These are phyloP conservation scores for Coriaria nepalensis DNA, from an alignment of 306 rosid species.

Conservation along the genomic window DNA sequence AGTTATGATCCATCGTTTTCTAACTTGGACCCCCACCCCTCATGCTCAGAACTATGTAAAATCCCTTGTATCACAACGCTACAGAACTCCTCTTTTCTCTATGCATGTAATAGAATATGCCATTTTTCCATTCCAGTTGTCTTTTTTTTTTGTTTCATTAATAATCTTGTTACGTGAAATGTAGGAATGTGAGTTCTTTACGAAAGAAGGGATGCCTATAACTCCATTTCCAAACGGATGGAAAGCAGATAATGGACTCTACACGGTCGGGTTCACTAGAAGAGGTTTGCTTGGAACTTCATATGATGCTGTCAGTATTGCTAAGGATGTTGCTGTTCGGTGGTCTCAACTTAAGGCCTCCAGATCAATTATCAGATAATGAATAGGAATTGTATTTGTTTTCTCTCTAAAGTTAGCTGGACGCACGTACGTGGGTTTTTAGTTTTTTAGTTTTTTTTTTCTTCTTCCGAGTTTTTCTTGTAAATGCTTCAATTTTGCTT, in stretches of 20 bases:
- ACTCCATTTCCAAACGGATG: slow-evolving; percentile 77
- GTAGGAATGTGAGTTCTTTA: slow-evolving; percentile 58
- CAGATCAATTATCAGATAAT: slow-evolving; percentile 8
- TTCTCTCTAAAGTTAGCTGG: slow-evolving; percentile 6
- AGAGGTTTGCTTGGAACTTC: slow-evolving; percentile 80
- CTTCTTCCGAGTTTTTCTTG: no score
- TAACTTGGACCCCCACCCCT: slow-evolving; percentile 31
- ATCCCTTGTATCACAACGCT: slow-evolving; percentile 13
- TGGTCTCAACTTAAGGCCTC: slow-evolving; percentile 18
- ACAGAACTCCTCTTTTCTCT: slow-evolving; percentile 52
- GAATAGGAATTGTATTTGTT: slow-evolving; percentile 13
- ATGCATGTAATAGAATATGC: slow-evolving; percentile 33
- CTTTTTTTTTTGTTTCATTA: no score
- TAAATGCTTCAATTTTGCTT: no score
- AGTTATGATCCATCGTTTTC: slow-evolving; percentile 50
- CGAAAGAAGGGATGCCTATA: slow-evolving; percentile 72
- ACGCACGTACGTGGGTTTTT: no score
- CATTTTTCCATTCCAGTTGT: no score
- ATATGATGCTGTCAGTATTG: slow-evolving; percentile 50
- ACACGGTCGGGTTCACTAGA: slow-evolving; percentile 72
- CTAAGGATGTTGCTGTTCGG: slow-evolving; percentile 41
- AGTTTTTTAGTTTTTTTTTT: no score
- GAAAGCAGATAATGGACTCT: slow-evolving; percentile 76
- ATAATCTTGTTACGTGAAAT: no score
- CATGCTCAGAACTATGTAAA: slow-evolving; percentile 7